Base-by-base conservation (phyloP, 2,329 filamentous ascomycete genomes). In the Botrytis cinerea region DNA sequence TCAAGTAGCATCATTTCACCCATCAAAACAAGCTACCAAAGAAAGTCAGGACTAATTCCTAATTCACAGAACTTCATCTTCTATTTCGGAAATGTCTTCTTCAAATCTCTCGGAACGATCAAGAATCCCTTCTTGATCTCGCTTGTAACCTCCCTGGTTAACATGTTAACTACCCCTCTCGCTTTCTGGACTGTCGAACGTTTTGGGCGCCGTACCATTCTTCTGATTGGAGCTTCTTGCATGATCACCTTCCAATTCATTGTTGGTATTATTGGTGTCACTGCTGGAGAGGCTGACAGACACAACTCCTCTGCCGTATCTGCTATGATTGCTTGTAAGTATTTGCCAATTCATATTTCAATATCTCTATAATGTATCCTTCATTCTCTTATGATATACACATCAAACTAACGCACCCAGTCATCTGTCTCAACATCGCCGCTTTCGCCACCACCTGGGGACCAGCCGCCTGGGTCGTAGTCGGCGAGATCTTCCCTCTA, bases 381-480 rank as follows among this genome's bases (percentile, higher is more conserved):
- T 22, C 1, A 43, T 1, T 97, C 74, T 93, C 97, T 79, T 88
- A 92, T 83, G 83, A 94, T 1, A 14, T 10, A 8, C 14, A 94
- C 46, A 63, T 40, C 1, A 54, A 43, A 43, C 48, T 69, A 57
- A 69, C 38, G 20, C 25, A 71, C n/a, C 18, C 28, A 46, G 66
- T 97, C 85, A 96, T 96, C 81, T 92, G 91, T 85, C 66, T 97
- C 85, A 96, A 94, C 87, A 95, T 97, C 87, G 94, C 94, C 88
- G 95, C 92, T 87, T 97, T 97, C 82, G 94, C 94, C 75, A 90
- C 88, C 73, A 97, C 94, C 77, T 97, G 93, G 94, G 94, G 94
- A 70, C 93, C 93, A 16, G 76, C 73, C 51, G 88, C 92, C 66
- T 94, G 92, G 92, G 89, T 92, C 71, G 87, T 97, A 78, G 95